Evolutionary conservation across 352 stramenopile genomes (phyloP).

Genomic region (Elongisporangium undulatum): DNA sequence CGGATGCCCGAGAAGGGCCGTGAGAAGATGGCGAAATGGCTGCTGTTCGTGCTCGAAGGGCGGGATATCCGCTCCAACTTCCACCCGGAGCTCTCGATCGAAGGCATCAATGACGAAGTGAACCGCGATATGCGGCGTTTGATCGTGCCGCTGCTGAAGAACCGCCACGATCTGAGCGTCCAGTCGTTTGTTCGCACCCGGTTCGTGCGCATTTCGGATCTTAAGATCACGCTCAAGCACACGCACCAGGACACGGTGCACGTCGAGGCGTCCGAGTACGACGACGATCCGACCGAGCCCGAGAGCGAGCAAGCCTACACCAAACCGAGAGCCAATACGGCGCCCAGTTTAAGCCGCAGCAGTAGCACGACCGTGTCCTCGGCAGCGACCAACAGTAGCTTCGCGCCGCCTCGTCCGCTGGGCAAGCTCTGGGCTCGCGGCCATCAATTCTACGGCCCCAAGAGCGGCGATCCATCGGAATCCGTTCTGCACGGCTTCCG

Average conservation of each 20-base stretch:
- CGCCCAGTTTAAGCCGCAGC: neutral
- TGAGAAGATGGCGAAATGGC: conserved; percentile 71
- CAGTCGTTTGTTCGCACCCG: conserved; percentile 55
- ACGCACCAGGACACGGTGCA: conserved; percentile 59
- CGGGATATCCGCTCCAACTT: conserved; percentile 71
- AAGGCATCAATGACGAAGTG: conserved; percentile 56
- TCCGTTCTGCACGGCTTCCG: conserved; percentile 55
- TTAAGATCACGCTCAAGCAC: conserved; percentile 64
- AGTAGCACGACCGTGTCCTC: neutral
- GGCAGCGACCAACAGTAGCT: neutral
- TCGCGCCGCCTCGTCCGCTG: neutral
- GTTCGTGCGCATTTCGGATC: conserved; percentile 55
- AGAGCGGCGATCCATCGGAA: conserved; percentile 48
- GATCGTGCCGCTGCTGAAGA: conserved; percentile 70
- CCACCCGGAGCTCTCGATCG: conserved; percentile 64
- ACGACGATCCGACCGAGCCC: neutral
- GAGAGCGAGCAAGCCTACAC: conserved; percentile 9
- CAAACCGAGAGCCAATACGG: conserved; percentile 4
- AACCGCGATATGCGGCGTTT: conserved; percentile 63
- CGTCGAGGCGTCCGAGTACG: conserved; percentile 21
- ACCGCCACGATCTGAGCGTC: conserved; percentile 62
- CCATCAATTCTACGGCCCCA: conserved; percentile 65
- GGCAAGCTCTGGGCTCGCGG: conserved; percentile 44
- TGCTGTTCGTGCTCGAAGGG: conserved; percentile 64
- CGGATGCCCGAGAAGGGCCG: conserved; percentile 57